Conservation (phyloP, 2,329 filamentous ascomycete species). For the Penicillium sp. region DNA sequence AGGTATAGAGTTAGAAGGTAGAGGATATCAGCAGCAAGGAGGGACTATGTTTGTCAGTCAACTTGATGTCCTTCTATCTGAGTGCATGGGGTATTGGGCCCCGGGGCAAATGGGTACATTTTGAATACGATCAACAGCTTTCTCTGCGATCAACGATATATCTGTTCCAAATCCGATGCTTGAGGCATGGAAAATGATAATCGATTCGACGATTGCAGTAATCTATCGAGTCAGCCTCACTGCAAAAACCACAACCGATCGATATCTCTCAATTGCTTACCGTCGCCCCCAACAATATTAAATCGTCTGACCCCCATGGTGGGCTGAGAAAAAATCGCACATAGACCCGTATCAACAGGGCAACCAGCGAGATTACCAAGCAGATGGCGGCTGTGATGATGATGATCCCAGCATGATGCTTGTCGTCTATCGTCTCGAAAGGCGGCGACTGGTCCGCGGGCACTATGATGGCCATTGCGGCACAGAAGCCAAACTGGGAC, state of each 20-base stretch:
- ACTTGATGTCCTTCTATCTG: not conserved
- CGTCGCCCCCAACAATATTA: constrained; percentile 35
- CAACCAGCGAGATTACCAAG: constrained; percentile 39
- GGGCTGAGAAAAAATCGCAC: constrained; percentile 38
- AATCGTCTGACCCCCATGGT: no score
- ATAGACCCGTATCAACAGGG: constrained; percentile 42
- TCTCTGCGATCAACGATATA: constrained; percentile 29
- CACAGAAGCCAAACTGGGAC: not conserved
- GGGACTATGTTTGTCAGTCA: not conserved
- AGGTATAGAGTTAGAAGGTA: constrained; percentile 48
- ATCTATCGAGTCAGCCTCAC: constrained; percentile 19
- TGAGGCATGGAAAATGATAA: constrained; percentile 34
- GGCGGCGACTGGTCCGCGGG: constrained; percentile 40
- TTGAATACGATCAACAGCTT: constrained; percentile 30
- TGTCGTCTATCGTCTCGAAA: constrained; percentile 43
- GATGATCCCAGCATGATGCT: constrained; percentile 44
- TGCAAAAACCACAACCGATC: not conserved
- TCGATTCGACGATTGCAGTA: constrained; percentile 36
- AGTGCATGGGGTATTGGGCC: not conserved
- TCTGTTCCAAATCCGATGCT: constrained; percentile 41
- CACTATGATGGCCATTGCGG: constrained; percentile 33
- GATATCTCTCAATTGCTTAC: constrained; percentile 22
- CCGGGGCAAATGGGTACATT: constrained; percentile 22
- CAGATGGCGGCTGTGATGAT: constrained; percentile 44
- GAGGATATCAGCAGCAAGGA: constrained; percentile 46